Conservation (phyloP, 768 basidiomycete species). For the Lactifluus volemus region DNA sequence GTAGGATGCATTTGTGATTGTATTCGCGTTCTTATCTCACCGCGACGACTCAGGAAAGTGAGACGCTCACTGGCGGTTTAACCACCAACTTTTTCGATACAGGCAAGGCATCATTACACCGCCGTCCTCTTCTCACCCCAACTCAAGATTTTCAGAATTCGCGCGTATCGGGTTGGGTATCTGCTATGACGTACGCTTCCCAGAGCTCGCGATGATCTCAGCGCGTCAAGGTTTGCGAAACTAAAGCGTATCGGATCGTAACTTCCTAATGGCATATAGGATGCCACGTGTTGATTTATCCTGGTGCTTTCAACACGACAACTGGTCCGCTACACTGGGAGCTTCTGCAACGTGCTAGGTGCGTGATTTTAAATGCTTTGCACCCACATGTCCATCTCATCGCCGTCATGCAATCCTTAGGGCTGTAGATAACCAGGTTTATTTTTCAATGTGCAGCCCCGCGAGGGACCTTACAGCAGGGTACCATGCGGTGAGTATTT, state of each 20-base stretch:
- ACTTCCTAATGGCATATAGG: slow-evolving; percentile 35
- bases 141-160: slow-evolving; percentile 53
- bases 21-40: background rate
- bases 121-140: background rate
- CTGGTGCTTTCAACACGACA: slow-evolving; percentile 90
- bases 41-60: slow-evolving; percentile 60
- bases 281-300: slow-evolving; percentile 84
- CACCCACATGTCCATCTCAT: background rate
- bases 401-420: slow-evolving; percentile 33
- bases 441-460: slow-evolving; percentile 91
- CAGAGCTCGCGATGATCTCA: slow-evolving; percentile 86
- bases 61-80: slow-evolving; percentile 72
- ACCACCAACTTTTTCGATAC: slow-evolving; percentile 79
- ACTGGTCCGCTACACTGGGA: slow-evolving; percentile 98
- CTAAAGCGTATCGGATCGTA: background rate
- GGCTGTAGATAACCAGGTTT: slow-evolving; percentile 96
- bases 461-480: slow-evolving; percentile 73
- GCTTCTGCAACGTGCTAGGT: slow-evolving; percentile 79
- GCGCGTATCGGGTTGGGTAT: slow-evolving; percentile 95
- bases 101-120: slow-evolving; percentile 30
- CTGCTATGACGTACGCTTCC: slow-evolving; percentile 94
- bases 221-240: slow-evolving; percentile 63
- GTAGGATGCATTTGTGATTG: slow-evolving; percentile 27
- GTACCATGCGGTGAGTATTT: slow-evolving; percentile 73
- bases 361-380: slow-evolving; percentile 5